Evolutionary conservation across 2,329 filamentous ascomycete genomes (phyloP), one percentile per base, ranked within the genome.

Genomic region (Chrysoporthe deuterocubensis): DNA sequence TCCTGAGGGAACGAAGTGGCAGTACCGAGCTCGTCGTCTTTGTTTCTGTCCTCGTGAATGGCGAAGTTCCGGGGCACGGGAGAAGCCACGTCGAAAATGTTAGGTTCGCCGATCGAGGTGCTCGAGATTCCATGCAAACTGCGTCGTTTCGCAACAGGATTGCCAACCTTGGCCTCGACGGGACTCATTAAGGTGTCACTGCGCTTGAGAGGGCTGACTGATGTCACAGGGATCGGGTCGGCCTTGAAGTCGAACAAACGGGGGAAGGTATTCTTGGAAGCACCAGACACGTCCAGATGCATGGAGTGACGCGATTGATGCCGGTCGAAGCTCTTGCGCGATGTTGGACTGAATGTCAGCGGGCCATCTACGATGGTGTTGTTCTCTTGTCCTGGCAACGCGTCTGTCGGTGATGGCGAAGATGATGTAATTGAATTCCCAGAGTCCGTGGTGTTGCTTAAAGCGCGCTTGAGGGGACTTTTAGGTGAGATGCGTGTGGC

Each of bases 121-220:
- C 81, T 87, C n/a, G 90, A 84, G 56, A 89, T 86, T 62, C 91
- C 91, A 77, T 97, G 93, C 73, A 97, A 80, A 79, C 94, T 97
- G 74, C 96, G 89, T 72, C 96, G 88, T 83, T 97, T 97, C 59
- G 94, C 92, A 69, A 95, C 92, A 0, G 96, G 95, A 75, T 92
- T 97, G 72, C 92, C 92, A 66, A 92, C 84, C 73, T 86, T 90
- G 40, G 89, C 85, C 71, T 92, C 91, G 74, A 97, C 94, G 61
- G 96, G 81, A 74, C 93, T 93, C 92, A 97, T 95, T 63, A 91
- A 90, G 56, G 92, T 91, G 81, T 98, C 95, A 75, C 91, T 95
- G 73, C 96, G 90, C 84, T 98, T 97, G 73, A 98, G 82, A 5
- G 95, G 94, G 76, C 95, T 97, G 6, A 91, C 89, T 69, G 89